Base-by-base conservation (phyloP, 2,329 filamentous ascomycete species). In the Metarhizium robertsii region DNA sequence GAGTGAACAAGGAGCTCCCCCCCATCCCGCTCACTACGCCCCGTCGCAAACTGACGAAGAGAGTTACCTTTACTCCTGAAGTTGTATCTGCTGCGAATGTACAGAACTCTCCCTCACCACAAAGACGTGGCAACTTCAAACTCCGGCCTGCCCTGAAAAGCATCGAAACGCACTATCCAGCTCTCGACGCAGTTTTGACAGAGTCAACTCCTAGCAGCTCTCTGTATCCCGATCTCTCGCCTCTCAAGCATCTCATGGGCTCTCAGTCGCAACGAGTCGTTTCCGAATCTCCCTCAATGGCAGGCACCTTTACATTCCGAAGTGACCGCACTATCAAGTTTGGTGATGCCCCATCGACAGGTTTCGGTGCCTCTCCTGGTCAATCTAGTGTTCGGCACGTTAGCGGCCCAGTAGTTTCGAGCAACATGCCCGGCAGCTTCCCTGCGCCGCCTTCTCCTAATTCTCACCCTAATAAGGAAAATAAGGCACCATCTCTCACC, bases 41-140 rank as follows among this genome's bases (percentile, higher is more conserved):
- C 7, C 84, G 85, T 36, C 79, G 84, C 29, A 88, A 84, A 69
- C 66, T 76, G 42, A 68, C 72, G 18, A 95, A 95, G 73, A 86
- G 82, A 55, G 89, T 95, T 40, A 85, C 88, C 52, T 96, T 95
- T 64, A 90, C 87, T 0, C 86, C 85, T 0, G 84, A 83, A 58
- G 85, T 85, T 40, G 80, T 88, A 59, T 71, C 73, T 18, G 69
- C 73, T 8, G 67, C 71, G 0, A 61, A 73, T 51, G 60, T 65
- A 0, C 76, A 80, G 57, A 72, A 76, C 56, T 80, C 81, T 2
- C 82, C 83, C 7, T 83, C 83, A 3, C 79, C 80, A 4, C 65
- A 79, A 60, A 83, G 83, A 63, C 73, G 75, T 6, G 66, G 67
- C 38, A 71, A 78, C 20, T 71, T 76, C 49, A 74, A 73, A 55